Evolutionary conservation across 225 moss, liverwort and hornwort genomes (phyloP), one percentile per base, ranked within the genome.

Genomic region (Straminergon stramineum): DNA sequence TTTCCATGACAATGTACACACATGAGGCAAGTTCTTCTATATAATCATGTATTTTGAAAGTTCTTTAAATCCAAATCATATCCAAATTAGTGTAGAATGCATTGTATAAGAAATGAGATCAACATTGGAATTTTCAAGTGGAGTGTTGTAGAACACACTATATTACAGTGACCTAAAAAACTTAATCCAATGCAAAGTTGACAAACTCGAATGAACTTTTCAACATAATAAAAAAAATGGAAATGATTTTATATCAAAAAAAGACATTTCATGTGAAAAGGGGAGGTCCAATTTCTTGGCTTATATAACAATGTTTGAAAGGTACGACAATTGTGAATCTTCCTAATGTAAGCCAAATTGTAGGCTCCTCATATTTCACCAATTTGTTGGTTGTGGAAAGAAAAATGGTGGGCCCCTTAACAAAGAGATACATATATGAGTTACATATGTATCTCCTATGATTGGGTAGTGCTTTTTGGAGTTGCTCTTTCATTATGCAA

Each of bases 381-480:
- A 69, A 69, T n/a, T 45, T 10, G 6, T 2, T 0, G 2, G 0
- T 18, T 7, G 6, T 1, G 2, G 11, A 1, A 18, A 75, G 48
- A 7, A 11, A 1, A 48, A 48, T 48, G 1, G 17, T 0, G 1
- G 3, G 17, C 3, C 1, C 2, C 2, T 5, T 2, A 48, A 30
- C 2, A 45, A 75, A 48, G 5, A 17, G 0, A 45, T 5, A 45
- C 6, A 1, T 17, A 74, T 45, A 28, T 2, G 0, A 28, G 5
- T 17, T 28, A 6, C 10, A n/a, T n/a, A n/a, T n/a, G n/a, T n/a
- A n/a, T n/a, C n/a, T n/a, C n/a, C n/a, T n/a, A n/a, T n/a, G n/a
- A 10, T 45, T 28, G 4, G 6, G 0, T 3, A 48, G 18, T 30
- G 2, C 1, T 7, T 75, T 7, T 30, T 17, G 17, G 17, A 45